Percentiles rank a stretch among this genome's conserved stretches.
Evolutionary conservation across 139 green algal genomes (phyloP).

Genomic region (Chlamydomonas applanata): DNA sequence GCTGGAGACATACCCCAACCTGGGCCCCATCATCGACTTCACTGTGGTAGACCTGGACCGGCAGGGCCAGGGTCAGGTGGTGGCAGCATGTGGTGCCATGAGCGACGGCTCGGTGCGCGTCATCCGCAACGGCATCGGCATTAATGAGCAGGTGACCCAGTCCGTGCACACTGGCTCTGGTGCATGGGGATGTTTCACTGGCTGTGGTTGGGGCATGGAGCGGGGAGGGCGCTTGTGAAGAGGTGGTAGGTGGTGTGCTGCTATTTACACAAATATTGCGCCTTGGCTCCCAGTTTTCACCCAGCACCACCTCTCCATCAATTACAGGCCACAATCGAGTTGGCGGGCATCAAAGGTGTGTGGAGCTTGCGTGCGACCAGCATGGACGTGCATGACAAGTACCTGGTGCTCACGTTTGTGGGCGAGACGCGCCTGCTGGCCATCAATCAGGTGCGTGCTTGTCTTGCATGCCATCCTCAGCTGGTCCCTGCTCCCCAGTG

Average conservation of each 20-base stretch:
- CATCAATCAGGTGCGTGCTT: constrained; percentile 67
- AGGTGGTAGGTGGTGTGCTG: no score
- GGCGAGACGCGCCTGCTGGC: constrained; percentile 70
- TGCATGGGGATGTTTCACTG: no score
- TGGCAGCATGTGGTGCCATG: constrained; percentile 80
- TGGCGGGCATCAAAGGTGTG: constrained; percentile 75
- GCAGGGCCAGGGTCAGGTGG: constrained; percentile 93
- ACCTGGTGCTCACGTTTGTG: constrained; percentile 93
- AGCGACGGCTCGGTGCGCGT: constrained; percentile 84
- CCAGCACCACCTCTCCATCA: neutral
- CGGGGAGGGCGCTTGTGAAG: no score
- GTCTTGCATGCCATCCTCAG: no score
- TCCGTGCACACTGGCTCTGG: no score
- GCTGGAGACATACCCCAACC: constrained; percentile 84
- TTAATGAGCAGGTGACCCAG: constrained; percentile 89
- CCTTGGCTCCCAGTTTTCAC: neutral
- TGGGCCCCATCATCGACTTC: constrained; percentile 96
- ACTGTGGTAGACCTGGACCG: constrained; percentile 91
- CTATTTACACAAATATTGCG: neutral
- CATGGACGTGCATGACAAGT: constrained; percentile 73
- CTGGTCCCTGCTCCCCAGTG: no score
- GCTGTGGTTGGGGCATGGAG: no score
- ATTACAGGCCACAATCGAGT: constrained; percentile 51
- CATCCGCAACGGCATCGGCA: constrained; percentile 96
- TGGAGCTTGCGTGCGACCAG: constrained; percentile 78